A percentile compares a stretch with the other conserved stretches of the same genome.
phyloP scores from a whole-genome alignment of 1,139 yeast species.

The Sugiyamaella japonica region DNA sequence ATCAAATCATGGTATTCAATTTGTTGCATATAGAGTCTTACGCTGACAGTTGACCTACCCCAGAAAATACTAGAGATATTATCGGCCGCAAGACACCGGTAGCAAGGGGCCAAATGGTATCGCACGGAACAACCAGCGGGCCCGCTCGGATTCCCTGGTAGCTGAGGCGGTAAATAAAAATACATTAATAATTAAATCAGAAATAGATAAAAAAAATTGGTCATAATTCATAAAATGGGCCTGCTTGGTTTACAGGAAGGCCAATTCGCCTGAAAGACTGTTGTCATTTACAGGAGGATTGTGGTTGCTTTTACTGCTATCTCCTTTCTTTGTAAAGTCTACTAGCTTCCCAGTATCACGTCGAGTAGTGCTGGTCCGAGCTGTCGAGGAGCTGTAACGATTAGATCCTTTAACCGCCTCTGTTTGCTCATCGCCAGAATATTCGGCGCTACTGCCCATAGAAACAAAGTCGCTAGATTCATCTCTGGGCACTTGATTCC shows the following conservation, averaged over 20 bases:
- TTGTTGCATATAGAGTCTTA: no score
- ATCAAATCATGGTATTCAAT: no score
- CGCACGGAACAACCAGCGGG: no score
- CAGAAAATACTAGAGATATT: no score
- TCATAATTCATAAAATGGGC: conserved; percentile 12
- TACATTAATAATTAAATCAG: conserved; percentile 8
- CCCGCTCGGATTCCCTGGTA: no score
- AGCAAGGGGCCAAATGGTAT: no score
- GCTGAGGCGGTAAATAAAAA: background rate
- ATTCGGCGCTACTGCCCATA: conserved; percentile 14
- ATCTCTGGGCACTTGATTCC: conserved; percentile 32
- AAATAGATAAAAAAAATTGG: background rate
- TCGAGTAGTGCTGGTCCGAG: conserved; percentile 8
- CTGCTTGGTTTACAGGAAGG: conserved; percentile 3
- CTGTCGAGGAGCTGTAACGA: conserved; percentile 14
- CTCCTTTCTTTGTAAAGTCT: conserved; percentile 14
- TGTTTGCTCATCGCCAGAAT: conserved; percentile 17
- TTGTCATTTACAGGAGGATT: conserved; percentile 9
- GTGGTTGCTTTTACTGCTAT: conserved; percentile 9
- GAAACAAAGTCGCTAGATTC: conserved; percentile 18
- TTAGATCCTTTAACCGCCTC: conserved; percentile 15
- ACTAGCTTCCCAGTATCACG: conserved; percentile 18
- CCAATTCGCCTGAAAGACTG: conserved; percentile 13
- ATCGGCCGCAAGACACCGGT: no score
- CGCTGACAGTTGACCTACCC: no score